Conservation (phyloP, 305 asterid species). For the Fraxinus ornus region DNA sequence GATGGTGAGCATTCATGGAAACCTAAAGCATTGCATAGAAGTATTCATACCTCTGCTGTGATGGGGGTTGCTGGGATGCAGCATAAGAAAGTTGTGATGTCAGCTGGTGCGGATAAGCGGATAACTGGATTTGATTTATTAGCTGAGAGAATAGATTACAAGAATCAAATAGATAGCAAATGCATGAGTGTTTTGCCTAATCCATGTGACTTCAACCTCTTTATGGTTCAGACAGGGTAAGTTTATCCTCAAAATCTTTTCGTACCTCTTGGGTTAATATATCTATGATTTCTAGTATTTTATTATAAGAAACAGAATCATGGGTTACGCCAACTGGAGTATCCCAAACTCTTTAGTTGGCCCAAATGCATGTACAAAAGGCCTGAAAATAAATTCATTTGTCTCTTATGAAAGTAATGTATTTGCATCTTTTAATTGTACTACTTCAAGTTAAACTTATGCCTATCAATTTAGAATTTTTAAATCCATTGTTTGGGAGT, state of each 20-base stretch:
- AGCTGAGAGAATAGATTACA: constrained; percentile 58
- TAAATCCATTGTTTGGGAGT: neutral
- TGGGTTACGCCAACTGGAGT: neutral
- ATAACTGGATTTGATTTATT: constrained; percentile 60
- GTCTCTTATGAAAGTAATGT: neutral
- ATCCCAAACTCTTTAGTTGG: constrained; percentile 1
- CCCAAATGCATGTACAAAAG: neutral
- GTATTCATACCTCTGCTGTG: constrained; percentile 78
- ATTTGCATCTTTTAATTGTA: neutral
- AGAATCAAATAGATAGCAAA: constrained; percentile 75
- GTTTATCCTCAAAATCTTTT: constrained; percentile 10
- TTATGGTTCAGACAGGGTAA: constrained; percentile 95
- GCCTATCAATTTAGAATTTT: neutral
- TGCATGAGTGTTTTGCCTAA: constrained; percentile 93
- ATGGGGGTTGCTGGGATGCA: constrained; percentile 93
- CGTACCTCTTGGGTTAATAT: neutral
- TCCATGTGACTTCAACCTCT: constrained; percentile 87
- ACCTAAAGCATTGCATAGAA: constrained; percentile 54
- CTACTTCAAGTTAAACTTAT: neutral
- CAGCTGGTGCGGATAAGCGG: constrained; percentile 86
- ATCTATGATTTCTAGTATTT: constrained; percentile 8
- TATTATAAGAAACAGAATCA: neutral
- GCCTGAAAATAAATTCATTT: neutral
- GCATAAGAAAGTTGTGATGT: constrained; percentile 69
- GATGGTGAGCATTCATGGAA: constrained; percentile 66